Conservation (phyloP, 2,329 filamentous ascomycete species). For the Coleophoma crateriformis region DNA sequence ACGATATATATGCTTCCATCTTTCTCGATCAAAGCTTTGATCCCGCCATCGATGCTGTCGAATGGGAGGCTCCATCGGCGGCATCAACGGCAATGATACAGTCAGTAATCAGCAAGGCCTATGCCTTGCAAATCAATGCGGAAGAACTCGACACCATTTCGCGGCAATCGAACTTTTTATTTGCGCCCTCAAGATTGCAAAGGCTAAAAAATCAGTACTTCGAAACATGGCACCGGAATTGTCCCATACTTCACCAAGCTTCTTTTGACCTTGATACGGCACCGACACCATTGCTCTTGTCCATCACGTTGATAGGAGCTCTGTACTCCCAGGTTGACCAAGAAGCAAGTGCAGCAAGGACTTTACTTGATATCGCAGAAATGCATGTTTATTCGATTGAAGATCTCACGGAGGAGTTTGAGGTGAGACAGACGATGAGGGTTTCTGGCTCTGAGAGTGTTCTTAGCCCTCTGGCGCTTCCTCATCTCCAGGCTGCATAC, state of each 20-base stretch:
- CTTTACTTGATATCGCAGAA: conserved; percentile 35
- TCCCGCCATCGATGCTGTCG: conserved; percentile 1
- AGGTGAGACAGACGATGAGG: conserved; percentile 29
- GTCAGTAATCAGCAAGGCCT: conserved; percentile 31
- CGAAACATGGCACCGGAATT: conserved; percentile 37
- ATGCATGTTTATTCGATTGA: conserved; percentile 36
- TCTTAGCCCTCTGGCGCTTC: conserved; percentile 28
- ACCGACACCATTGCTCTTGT: conserved; percentile 31
- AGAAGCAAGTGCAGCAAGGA: conserved; percentile 31
- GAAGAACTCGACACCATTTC: conserved; percentile 33
- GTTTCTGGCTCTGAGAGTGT: conserved; percentile 17
- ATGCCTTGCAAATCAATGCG: conserved; percentile 29
- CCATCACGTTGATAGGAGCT: conserved; percentile 36
- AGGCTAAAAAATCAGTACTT: conserved; percentile 37
- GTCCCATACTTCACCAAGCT: conserved; percentile 34
- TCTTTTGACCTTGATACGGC: conserved; percentile 33
- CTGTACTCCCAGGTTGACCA: conserved; percentile 35
- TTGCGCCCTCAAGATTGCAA: conserved; percentile 33
- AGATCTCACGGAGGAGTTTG: conserved; percentile 32
- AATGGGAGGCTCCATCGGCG: conserved; percentile 29
- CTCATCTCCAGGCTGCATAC: conserved; percentile 35
- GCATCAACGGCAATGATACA: conserved; percentile 33
- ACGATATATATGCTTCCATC: conserved; percentile 5
- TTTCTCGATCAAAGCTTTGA: conserved; percentile 3
- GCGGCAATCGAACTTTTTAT: conserved; percentile 30